Evolutionary conservation across 2,329 filamentous ascomycete species (phyloP).

Genomic region (Neoscytalidium dimidiatum): DNA sequence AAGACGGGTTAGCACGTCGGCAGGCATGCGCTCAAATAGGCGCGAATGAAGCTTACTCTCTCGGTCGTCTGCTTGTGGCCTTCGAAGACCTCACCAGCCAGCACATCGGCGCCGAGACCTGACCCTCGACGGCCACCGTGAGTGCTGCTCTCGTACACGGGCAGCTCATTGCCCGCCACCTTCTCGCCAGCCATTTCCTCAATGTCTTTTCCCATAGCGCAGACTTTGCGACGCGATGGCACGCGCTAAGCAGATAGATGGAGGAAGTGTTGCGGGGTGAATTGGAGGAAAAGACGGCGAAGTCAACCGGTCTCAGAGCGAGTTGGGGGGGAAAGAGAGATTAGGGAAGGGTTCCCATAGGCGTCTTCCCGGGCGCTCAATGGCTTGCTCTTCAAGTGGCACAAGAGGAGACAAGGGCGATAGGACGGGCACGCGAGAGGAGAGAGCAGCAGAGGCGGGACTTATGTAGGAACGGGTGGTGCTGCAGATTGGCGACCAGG

Average conservation of each 20-base stretch:
- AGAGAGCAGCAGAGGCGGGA: not conserved
- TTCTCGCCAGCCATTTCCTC: not conserved
- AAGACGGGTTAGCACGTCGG: not conserved
- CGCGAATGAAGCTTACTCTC: not conserved
- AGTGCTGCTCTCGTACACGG: not conserved
- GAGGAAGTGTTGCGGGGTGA: not conserved
- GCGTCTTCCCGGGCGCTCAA: not conserved
- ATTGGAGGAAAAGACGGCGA: no score
- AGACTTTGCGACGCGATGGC: not conserved
- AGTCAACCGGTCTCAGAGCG: no score
- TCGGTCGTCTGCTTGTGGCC: slow-evolving; percentile 6
- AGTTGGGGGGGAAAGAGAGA: not conserved
- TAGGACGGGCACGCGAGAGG: no score
- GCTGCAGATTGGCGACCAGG: no score
- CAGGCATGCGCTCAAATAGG: not conserved
- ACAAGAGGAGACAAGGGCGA: not conserved
- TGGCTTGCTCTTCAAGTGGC: not conserved
- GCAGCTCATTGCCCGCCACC: not conserved
- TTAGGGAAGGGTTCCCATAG: not conserved
- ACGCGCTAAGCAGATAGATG: not conserved
- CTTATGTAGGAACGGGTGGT: not conserved
- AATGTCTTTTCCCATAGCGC: slow-evolving; percentile 7
- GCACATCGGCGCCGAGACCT: not conserved
- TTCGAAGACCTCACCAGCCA: slow-evolving; percentile 18
- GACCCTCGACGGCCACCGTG: not conserved